Evolutionary conservation across 2,329 filamentous ascomycete species (phyloP), one percentile per base, ranked within the genome.

Genomic region (Keithomyces neogunnii): DNA sequence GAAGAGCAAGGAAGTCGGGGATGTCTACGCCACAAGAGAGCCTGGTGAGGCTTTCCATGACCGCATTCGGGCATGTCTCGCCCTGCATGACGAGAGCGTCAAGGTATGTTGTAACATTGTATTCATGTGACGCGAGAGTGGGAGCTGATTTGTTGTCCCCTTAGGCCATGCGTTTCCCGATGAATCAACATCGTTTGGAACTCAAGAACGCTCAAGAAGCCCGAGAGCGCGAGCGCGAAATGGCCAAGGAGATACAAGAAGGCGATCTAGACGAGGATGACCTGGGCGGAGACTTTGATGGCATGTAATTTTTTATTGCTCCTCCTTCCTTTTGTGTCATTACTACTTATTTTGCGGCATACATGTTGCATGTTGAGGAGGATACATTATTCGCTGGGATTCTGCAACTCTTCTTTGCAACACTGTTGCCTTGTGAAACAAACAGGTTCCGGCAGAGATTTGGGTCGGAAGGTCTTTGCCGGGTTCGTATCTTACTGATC

Each of bases 241-340:
- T 99, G 77, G 93, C 91, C 56, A 97, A 97, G 78, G 93, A 99
- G 76, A 97, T 99, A 65, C 89, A 96, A 71, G 93, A 97, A 59
- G 93, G 92, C 26, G 93, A 99, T 65, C 80, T 96, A 69, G 93
- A 97, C 62, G 93, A 96, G 62, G 93, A 96, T 64, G 93, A 97
- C 73, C 85, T 95, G 46, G 90, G 89, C 50, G 92, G 90, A 52
- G 92, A 96, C 64, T 97, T 96, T 70, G 93, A 97, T 63, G 92
- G 89, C 62, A 89, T 97, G 78, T 97, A 86, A 81, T 39, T 47
- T 50, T 36, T 42, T 55, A 48, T 49, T 48, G 32, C 48, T 48
- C 26, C 40, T 44, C 28, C 47, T 47, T 31, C 33, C 36, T 48
- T 19, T 19, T 38, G 47, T 55, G 53, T 55, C 38, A 48, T 49